Percentiles rank a stretch among this genome's conserved stretches.
These are phyloP conservation scores for Trichophyton verrucosum DNA, from an alignment of 2,329 filamentous ascomycete genomes.

Conservation along the genomic window DNA sequence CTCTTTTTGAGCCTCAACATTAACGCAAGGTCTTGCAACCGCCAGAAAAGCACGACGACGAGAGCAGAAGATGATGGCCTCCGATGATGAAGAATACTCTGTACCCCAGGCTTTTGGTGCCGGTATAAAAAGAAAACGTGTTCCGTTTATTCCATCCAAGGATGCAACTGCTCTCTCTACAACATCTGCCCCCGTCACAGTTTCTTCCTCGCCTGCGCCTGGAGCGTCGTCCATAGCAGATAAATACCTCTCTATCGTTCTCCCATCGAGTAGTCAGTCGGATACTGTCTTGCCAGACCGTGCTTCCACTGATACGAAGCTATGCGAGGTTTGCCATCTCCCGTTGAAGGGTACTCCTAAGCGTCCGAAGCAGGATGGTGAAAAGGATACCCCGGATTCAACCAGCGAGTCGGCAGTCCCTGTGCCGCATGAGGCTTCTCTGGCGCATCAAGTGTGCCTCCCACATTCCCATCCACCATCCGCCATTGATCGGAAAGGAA, in stretches of 20 bases:
- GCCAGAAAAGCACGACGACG: too few species aligned
- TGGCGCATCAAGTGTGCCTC: constrained; percentile 46
- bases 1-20: neutral
- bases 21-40: neutral
- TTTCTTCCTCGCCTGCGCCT: constrained; percentile 16
- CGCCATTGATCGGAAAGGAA: constrained; percentile 44
- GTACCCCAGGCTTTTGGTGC: constrained; percentile 50
- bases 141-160: constrained; percentile 47
- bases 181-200: constrained; percentile 19
- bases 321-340: constrained; percentile 51
- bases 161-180: constrained; percentile 21
- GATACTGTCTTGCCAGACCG: neutral
- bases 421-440: constrained; percentile 36
- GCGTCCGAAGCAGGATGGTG: neutral
- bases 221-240: constrained; percentile 24
- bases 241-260: constrained; percentile 37
- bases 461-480: constrained; percentile 47
- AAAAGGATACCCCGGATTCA: neutral
- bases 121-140: constrained; percentile 49
- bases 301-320: constrained; percentile 9
- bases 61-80: constrained; percentile 15
- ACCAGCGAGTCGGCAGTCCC: neutral
- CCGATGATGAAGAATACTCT: constrained; percentile 44
- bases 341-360: constrained; percentile 28
- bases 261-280: constrained; percentile 17